Conservation (phyloP, 2,329 filamentous ascomycete genomes). For the Periconia macrospinosa region DNA sequence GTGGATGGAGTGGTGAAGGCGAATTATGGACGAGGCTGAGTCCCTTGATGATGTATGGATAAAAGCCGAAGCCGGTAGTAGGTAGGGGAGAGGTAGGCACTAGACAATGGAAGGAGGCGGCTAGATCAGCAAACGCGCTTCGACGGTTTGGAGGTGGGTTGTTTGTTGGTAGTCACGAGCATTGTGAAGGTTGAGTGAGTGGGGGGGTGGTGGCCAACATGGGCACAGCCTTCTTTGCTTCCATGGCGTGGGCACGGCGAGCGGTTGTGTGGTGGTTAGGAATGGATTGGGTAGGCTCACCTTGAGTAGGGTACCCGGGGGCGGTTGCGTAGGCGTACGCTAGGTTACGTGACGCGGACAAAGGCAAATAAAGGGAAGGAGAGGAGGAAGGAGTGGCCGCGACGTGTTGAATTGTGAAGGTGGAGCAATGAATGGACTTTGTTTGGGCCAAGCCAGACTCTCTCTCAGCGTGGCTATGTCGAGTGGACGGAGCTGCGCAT, state of each 20-base stretch:
- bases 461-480: too few species aligned
- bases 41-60: not conserved
- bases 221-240: not conserved
- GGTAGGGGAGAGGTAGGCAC: not conserved
- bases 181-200: not conserved
- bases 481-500: too few species aligned
- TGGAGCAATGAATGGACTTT: not conserved
- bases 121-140: conserved; percentile 1
- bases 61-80: not conserved
- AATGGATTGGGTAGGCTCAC: not conserved
- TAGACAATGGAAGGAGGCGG: not conserved
- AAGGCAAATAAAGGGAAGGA: not conserved
- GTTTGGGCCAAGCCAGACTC: too few species aligned
- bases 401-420: not conserved
- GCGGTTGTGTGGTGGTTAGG: not conserved
- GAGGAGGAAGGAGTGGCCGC: not conserved
- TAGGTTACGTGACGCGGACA: not conserved
- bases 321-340: not conserved
- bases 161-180: not conserved
- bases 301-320: not conserved
- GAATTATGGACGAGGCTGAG: conserved; percentile 16
- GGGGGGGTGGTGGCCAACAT: not conserved
- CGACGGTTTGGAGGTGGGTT: not conserved
- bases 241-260: not conserved
- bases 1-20: conserved; percentile 8